Evolutionary conservation across 352 stramenopile genomes (phyloP), one percentile per base, ranked within the genome.

Genomic region (Phytophthora citricola): DNA sequence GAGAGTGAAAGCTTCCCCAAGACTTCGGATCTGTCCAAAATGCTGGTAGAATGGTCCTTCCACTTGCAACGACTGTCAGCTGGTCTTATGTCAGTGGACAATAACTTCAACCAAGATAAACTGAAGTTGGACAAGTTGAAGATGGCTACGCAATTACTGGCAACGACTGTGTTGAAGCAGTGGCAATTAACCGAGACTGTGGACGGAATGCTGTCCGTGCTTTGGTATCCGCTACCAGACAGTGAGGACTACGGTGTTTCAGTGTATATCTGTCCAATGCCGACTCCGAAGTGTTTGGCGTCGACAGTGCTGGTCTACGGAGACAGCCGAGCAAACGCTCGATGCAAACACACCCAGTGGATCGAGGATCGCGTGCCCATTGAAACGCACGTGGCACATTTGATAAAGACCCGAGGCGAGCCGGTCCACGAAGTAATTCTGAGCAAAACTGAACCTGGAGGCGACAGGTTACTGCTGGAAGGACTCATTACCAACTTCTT

Each of bases 401-500:
- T 89, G 0, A 63, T 67, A 12, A 26, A 73, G 6, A 17, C 20
- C 9, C 46, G 70, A 17, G 62, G 58, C 0, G 40, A 66, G 4
- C 50, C 66, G 6, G 78, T 93, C 43, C 72, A 90, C 14, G 87
- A 95, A 39, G 83, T 83, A 5, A 45, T 93, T 5, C 66, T 95
- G 46, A 83, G 79, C 44, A 49, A 53, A 20, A 12, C 26, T 6
- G 65, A 40, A 6, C 38, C 24, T 10, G 61, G 54, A 45, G 41
- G 39, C 11, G 76, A 87, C 29, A 55, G 36, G 14, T 43, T 76
- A 43, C 66, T 95, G 31, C 69, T 93, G 32, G 87, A 95, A 78
- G 87, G 87, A 11, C 65, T 93, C 20, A 83, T 90, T 48, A 89
- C 81, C 51, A 95, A 95, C 57, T 88, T 95, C 31, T 95, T 90